phyloP scores from a whole-genome alignment of 441 rosid species.

The Arabidopsis lyrata region DNA sequence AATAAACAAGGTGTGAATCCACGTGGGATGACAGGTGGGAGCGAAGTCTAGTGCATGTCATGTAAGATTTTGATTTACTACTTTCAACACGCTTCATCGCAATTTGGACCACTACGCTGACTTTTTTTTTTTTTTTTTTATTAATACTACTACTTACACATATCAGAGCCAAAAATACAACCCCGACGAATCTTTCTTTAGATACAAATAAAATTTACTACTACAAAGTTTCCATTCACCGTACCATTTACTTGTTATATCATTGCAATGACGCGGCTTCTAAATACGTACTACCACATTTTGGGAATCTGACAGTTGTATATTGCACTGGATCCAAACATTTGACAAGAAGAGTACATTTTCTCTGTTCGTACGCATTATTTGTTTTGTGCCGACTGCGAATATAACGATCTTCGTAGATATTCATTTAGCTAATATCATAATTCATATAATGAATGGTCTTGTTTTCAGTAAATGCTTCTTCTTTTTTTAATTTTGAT shows the following conservation, averaged over 20 bases:
- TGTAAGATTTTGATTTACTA: conserved; percentile 32
- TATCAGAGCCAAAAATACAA: not conserved
- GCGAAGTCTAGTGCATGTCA: conserved; percentile 41
- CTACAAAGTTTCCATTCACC: conserved; percentile 9
- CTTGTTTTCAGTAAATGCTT: conserved; percentile 18
- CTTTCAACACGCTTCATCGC: conserved; percentile 48
- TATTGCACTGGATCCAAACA: conserved; percentile 22
- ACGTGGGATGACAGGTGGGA: conserved; percentile 45
- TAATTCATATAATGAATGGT: not conserved
- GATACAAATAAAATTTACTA: not conserved
- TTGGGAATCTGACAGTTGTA: conserved; percentile 39
- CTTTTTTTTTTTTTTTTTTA: not conserved
- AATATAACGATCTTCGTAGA: not conserved
- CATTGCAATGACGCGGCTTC: conserved; percentile 34
- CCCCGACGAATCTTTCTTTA: conserved; percentile 9
- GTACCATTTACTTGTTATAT: conserved; percentile 4
- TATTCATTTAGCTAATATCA: not conserved
- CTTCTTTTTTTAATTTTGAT: conserved; percentile 4
- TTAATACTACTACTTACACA: not conserved
- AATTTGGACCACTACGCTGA: conserved; percentile 43
- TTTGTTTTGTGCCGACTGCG: not conserved
- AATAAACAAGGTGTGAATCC: conserved; percentile 32
- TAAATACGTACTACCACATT: conserved; percentile 1
- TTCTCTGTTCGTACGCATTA: not conserved
- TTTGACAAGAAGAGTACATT: not conserved